Evolutionary conservation across 805 yeast species (phyloP).

Genomic region (Wickerhamomyces xylosicus): DNA sequence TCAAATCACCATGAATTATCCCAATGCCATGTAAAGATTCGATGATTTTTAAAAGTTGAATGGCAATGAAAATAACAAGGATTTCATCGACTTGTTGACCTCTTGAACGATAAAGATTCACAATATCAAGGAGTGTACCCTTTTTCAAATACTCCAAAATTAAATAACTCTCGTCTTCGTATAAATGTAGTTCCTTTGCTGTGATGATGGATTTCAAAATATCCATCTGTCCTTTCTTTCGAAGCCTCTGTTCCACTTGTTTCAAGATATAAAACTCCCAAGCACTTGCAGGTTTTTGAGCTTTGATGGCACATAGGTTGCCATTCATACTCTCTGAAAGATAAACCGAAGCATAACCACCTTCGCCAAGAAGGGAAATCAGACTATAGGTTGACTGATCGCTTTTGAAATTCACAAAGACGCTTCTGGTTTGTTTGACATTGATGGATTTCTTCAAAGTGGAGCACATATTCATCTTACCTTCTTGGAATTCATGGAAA

Average conservation of each 20-base stretch:
- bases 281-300: constrained; percentile 54
- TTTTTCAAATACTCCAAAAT: constrained; percentile 27
- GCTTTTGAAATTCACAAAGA: constrained; percentile 34
- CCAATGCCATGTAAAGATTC: constrained; percentile 53
- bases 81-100: constrained; percentile 43
- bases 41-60: constrained; percentile 51
- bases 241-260: constrained; percentile 37
- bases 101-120: constrained; percentile 35
- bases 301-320: constrained; percentile 53
- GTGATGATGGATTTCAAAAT: constrained; percentile 33
- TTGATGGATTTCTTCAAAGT: constrained; percentile 26
- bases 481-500: constrained; percentile 20
- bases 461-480: constrained; percentile 23
- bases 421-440: constrained; percentile 18
- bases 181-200: constrained; percentile 39
- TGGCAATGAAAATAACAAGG: constrained; percentile 49
- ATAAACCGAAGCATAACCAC: constrained; percentile 75
- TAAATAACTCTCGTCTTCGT: constrained; percentile 19
- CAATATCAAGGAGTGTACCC: constrained; percentile 66
- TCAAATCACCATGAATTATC: constrained; percentile 77
- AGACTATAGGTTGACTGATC: constrained; percentile 37
- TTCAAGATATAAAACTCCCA: constrained; percentile 79
- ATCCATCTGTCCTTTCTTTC: constrained; percentile 4
- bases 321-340: constrained; percentile 55
- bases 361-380: constrained; percentile 55